Conservation (phyloP, 192 early-diverging fungal species). For the Jimgerdemannia flammicorona region DNA sequence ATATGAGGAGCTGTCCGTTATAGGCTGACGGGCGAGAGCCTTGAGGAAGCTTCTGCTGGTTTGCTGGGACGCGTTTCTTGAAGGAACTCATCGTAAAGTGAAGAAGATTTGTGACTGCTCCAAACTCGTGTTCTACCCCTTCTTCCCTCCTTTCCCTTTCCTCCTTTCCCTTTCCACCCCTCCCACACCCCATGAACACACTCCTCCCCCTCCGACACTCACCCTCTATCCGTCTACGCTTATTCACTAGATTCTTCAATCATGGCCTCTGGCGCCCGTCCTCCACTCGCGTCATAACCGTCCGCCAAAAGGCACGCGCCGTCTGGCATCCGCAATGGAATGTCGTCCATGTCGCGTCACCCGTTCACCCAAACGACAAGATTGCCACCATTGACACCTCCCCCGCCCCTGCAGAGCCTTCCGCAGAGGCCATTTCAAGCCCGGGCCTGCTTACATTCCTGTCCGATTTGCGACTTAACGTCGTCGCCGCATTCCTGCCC, state of each 20-base stretch:
- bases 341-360: neutral
- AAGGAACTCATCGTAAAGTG: slow-evolving; percentile 28
- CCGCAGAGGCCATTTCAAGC: too few species aligned
- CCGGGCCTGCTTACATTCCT: neutral
- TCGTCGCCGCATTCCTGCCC: slow-evolving; percentile 57
- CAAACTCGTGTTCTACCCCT: neutral
- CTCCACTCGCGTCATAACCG: neutral
- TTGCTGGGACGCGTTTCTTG: slow-evolving; percentile 51
- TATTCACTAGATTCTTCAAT: neutral
- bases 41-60: slow-evolving; percentile 57
- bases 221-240: neutral
- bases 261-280: neutral
- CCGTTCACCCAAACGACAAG: too few species aligned
- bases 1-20: slow-evolving; percentile 73
- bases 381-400: neutral
- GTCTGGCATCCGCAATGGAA: neutral
- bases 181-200: neutral
- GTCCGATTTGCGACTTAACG: neutral
- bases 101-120: too few species aligned
- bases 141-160: neutral
- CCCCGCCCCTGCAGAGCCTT: neutral
- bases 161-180: too few species aligned
- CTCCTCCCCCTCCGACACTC: neutral
- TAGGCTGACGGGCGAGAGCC: slow-evolving; percentile 75
- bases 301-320: neutral